A percentile compares a stretch with the other conserved stretches of the same genome.
These are phyloP conservation scores for Monosporascus sp. DNA, from an alignment of 2,329 filamentous ascomycete species.

Conservation along the genomic window DNA sequence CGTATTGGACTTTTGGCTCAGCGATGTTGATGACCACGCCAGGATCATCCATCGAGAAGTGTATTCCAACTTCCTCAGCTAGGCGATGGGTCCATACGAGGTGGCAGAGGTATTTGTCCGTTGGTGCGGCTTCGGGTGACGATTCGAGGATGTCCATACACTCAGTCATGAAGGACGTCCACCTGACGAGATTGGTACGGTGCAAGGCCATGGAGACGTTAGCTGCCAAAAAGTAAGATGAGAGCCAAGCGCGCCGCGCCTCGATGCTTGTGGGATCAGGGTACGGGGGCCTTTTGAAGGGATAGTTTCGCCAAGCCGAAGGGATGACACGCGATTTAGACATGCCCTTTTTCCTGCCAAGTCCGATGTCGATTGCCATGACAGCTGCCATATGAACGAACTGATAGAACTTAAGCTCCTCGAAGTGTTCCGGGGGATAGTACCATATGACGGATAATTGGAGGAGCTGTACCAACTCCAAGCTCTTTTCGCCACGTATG, in stretches of 20 bases:
- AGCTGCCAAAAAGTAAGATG: slow-evolving; percentile 53
- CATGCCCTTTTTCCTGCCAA: slow-evolving; percentile 44
- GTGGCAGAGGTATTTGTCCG: slow-evolving; percentile 54
- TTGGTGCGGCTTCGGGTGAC: slow-evolving; percentile 49
- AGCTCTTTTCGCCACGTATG: slow-evolving; percentile 69
- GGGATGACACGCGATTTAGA: slow-evolving; percentile 32
- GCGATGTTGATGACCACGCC: slow-evolving; percentile 48
- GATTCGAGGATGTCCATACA: slow-evolving; percentile 51
- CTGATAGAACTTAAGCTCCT: slow-evolving; percentile 87
- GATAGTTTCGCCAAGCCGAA: slow-evolving; percentile 36
- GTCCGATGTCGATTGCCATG: slow-evolving; percentile 78
- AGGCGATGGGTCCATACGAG: slow-evolving; percentile 56
- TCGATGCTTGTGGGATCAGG: slow-evolving; percentile 52
- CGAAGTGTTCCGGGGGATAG: slow-evolving; percentile 73
- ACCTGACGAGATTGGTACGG: slow-evolving; percentile 54
- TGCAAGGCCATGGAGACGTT: slow-evolving; percentile 59
- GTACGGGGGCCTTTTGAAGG: slow-evolving; percentile 35
- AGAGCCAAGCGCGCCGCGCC: slow-evolving; percentile 52
- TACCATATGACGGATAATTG: slow-evolving; percentile 79
- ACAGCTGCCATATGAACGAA: slow-evolving; percentile 74
- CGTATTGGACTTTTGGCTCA: slow-evolving; percentile 59
- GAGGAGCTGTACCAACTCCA: slow-evolving; percentile 78
- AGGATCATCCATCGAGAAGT: slow-evolving; percentile 64
- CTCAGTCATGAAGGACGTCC: slow-evolving; percentile 57
- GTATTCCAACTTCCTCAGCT: slow-evolving; percentile 62